These are phyloP conservation scores for Candida caryicola DNA, from an alignment of 805 yeast genomes.

Conservation along the genomic window DNA sequence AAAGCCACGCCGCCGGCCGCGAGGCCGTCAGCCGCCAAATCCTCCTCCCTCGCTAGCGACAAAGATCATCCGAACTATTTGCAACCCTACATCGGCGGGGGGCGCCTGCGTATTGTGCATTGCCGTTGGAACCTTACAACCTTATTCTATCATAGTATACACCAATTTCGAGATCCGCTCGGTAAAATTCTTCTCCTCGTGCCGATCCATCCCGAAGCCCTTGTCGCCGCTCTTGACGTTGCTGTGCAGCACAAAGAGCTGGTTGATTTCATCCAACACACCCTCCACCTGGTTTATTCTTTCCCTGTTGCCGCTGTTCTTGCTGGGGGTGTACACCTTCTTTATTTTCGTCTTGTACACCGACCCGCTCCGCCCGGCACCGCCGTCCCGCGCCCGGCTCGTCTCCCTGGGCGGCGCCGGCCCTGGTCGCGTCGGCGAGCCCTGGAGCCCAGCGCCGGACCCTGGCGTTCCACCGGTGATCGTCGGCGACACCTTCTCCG, in stretches of 20 bases:
- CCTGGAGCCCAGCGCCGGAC: background rate
- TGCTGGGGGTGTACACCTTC: slow-evolving; percentile 35
- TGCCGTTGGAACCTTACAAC: too few species aligned
- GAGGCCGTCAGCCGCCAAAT: too few species aligned
- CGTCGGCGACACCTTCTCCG: background rate
- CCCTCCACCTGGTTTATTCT: slow-evolving; percentile 24
- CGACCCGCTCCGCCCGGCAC: slow-evolving; percentile 4
- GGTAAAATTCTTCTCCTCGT: slow-evolving; percentile 4
- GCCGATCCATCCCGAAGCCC: background rate
- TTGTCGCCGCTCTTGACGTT: background rate
- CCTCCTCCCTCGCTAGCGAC: too few species aligned
- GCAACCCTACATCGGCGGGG: too few species aligned
- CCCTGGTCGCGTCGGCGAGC: background rate
- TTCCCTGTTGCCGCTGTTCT: slow-evolving; percentile 32
- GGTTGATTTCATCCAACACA: slow-evolving; percentile 27
- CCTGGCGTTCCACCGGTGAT: background rate
- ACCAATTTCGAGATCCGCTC: slow-evolving; percentile 9
- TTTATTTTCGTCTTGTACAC: slow-evolving; percentile 35
- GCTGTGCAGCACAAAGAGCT: slow-evolving; percentile 14
- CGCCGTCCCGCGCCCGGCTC: background rate
- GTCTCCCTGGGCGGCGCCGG: background rate
- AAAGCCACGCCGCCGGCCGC: too few species aligned
- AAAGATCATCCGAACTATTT: too few species aligned
- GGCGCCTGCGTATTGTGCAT: too few species aligned
- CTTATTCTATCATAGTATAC: slow-evolving; percentile 5